Evolutionary conservation across 192 early-diverging fungal genomes (phyloP).

Genomic region (Backusella westeae): DNA sequence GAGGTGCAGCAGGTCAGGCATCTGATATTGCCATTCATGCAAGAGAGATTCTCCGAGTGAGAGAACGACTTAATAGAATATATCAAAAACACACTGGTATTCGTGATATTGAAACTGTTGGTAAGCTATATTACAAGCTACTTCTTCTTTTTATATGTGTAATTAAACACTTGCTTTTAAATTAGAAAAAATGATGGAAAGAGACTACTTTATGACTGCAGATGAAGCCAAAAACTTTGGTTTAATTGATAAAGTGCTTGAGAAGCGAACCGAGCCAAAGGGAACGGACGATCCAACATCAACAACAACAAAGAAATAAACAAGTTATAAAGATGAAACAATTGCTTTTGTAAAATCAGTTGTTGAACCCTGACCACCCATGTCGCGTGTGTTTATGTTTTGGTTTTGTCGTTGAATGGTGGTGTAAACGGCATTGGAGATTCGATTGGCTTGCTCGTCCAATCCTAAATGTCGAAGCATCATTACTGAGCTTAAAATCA

Average conservation of each 20-base stretch:
- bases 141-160: too few relatives aligned
- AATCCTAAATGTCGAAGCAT: constrained; percentile 94
- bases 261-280: constrained; percentile 52
- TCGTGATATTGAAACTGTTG: constrained; percentile 77
- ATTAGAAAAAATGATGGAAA: constrained; percentile 83
- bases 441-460: constrained; percentile 84
- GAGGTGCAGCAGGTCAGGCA: constrained; percentile 92
- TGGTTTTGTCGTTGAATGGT: constrained; percentile 76
- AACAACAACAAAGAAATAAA: constrained; percentile 2
- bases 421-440: constrained; percentile 86
- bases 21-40: constrained; percentile 98
- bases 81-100: constrained; percentile 84
- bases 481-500: constrained; percentile 90
- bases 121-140: constrained; percentile 35
- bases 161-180: too few relatives aligned
- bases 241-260: constrained; percentile 85
- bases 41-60: constrained; percentile 86
- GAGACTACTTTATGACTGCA: constrained; percentile 94
- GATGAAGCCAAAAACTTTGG: constrained; percentile 89
- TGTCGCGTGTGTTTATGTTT: constrained; percentile 73
- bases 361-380: constrained; percentile 84
- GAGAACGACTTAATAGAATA: constrained; percentile 80
- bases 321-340: constrained; percentile 1
- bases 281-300: not conserved
- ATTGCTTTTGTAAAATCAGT: constrained; percentile 89